Evolutionary conservation across 208 protist genomes (phyloP).

Genomic region (Trichomonas vaginalis): DNA sequence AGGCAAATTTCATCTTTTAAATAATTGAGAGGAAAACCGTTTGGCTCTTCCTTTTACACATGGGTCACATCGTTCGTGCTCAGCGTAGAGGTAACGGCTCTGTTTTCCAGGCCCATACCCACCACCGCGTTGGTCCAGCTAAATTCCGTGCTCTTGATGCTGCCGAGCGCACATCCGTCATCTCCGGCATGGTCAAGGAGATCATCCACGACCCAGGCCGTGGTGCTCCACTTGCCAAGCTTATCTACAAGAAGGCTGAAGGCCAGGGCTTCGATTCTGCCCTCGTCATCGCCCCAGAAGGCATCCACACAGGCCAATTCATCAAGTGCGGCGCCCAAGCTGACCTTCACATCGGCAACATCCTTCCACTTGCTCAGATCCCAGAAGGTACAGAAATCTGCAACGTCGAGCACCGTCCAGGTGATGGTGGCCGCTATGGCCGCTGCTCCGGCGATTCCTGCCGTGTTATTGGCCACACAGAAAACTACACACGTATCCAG

Average conservation of each 20-base stretch:
- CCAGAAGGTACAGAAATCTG: constrained; percentile 92
- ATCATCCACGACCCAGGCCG: constrained; percentile 96
- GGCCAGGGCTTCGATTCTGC: constrained; percentile 52
- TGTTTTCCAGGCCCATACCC: constrained; percentile 65
- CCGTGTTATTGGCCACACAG: constrained; percentile 61
- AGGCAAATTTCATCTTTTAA: too few species aligned
- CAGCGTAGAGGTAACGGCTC: constrained; percentile 77
- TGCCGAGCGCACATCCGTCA: constrained; percentile 79
- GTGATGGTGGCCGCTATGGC: constrained; percentile 64
- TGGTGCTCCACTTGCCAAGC: constrained; percentile 86
- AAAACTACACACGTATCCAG: constrained; percentile 80
- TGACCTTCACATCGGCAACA: constrained; percentile 70
- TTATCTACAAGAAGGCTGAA: constrained; percentile 77
- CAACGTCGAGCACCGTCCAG: too few species aligned
- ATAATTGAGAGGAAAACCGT: neutral
- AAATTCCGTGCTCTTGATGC: constrained; percentile 81
- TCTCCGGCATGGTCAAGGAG: constrained; percentile 58
- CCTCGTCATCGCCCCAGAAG: constrained; percentile 87
- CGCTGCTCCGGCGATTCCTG: constrained; percentile 58
- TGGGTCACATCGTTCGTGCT: constrained; percentile 38
- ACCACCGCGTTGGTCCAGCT: constrained; percentile 77
- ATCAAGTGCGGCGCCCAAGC: constrained; percentile 89
- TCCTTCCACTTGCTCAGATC: constrained; percentile 77
- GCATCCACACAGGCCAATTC: constrained; percentile 95
- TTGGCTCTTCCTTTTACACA: constrained; percentile 1